Base-by-base conservation (phyloP, 441 rosid genomes). In the Viola pubescens region DNA sequence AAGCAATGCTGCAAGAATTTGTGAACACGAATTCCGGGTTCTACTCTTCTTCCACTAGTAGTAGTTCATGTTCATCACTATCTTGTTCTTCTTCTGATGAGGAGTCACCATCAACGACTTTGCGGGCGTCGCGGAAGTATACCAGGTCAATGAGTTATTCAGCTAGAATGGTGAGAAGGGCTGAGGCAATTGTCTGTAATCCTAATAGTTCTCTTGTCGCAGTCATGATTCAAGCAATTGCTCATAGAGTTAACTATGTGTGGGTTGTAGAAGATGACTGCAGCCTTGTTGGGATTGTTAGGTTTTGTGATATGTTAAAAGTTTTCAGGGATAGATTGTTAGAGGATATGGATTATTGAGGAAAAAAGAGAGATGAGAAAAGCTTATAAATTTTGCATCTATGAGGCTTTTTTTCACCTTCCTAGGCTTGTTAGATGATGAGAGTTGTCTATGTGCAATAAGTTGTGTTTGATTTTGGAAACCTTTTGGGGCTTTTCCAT, bases 181-280 rank as follows among this genome's bases (percentile, higher is more conserved):
- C 97, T 7, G 98, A 86, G 75, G 94, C 97, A 6, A 83, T 89
- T 55, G 96, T 92, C 12, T 89, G 98, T 40, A 80, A 81, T 54
- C 59, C 79, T 11, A 83, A 80, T 71, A 92, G 96, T 65, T 84
- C 98, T 37, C 81, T 92, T n/a, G 82, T 83, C 58, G 97, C 98
- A 1, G 96, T 89, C 57, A 87, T 92, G 98, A 78, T 89, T 63
- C 95, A 92, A 66, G 97, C 97, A 19, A 82, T 86, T 50, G 75
- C 97, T 37, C 91, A 82, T 26, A 82, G 96, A 40, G 92, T 87
- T 71, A 92, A 83, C 19, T 84, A 92, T 45, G 92, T 86, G 52
- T 92, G 98, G 98, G 98, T 92, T 19, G 54, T 78, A 7, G 86
- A 84, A 56, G 85, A 82, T 9, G 95, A 89, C 49, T 79, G 80